These are phyloP conservation scores for Glycine tomentella DNA, from an alignment of 306 rosid genomes.

Conservation along the genomic window DNA sequence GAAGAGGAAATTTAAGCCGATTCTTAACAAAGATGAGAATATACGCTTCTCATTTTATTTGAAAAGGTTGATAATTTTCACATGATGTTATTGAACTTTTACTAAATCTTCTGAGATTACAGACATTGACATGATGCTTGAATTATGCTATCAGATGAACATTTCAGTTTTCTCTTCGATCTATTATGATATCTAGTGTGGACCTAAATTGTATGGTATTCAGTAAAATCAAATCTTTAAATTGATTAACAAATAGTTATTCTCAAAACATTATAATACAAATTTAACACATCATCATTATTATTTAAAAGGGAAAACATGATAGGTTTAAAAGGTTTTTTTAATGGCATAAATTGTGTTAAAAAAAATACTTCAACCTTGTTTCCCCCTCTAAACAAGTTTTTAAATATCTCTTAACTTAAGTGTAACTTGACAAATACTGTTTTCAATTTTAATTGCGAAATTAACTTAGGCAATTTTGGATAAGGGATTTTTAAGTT, in stretches of 20 bases:
- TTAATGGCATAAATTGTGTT: not conserved
- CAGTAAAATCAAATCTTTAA: no score
- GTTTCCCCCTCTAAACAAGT: not conserved
- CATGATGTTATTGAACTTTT: conserved; percentile 30
- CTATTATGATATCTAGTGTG: not conserved
- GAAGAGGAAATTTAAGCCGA: not conserved
- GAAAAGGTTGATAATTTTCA: conserved; percentile 13
- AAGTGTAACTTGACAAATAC: no score
- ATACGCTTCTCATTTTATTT: conserved; percentile 6
- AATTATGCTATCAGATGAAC: conserved; percentile 14
- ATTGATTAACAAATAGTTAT: not conserved
- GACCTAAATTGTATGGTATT: not conserved
- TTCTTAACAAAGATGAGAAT: conserved; percentile 28
- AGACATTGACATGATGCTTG: conserved; percentile 13
- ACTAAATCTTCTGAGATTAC: not conserved
- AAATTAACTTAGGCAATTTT: no score
- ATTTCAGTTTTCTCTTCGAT: not conserved
- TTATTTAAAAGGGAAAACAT: not conserved
- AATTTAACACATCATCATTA: not conserved
- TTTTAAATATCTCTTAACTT: no score
- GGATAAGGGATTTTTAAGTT: not conserved
- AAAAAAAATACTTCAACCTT: no score
- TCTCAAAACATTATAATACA: not conserved
- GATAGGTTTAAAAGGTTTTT: not conserved
- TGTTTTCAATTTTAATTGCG: no score